Conservation (phyloP, 495 filamentous ascomycete genomes). For the Hypoxylon trugodes region DNA sequence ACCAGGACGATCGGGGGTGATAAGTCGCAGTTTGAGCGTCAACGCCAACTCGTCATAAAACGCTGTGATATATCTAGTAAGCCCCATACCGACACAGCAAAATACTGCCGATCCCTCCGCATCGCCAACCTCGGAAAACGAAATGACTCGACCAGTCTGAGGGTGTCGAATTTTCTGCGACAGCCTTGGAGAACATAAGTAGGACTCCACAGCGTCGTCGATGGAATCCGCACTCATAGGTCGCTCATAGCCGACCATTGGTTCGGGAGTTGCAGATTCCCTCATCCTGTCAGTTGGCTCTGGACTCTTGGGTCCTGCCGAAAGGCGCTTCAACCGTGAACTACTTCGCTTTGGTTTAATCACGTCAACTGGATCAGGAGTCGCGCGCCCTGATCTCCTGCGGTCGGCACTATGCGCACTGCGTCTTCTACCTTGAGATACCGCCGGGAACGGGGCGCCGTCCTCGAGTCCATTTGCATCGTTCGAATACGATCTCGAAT, state of each 20-base stretch:
- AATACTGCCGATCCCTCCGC: constrained; percentile 91
- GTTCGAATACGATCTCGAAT: constrained; percentile 36
- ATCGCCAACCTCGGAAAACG: constrained; percentile 96
- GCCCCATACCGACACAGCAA: constrained; percentile 96
- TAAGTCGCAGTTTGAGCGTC: constrained; percentile 86
- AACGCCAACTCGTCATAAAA: constrained; percentile 97
- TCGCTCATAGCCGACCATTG: constrained; percentile 61
- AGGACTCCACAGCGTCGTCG: constrained; percentile 86
- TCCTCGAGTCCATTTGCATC: constrained; percentile 58
- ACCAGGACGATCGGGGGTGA: constrained; percentile 93
- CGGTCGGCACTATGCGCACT: constrained; percentile 52
- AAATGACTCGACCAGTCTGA: constrained; percentile 84
- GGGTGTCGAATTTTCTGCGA: constrained; percentile 88
- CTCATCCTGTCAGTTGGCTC: constrained; percentile 43
- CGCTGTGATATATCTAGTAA: constrained; percentile 94
- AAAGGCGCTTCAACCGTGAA: constrained; percentile 58
- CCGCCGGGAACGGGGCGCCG: constrained; percentile 73
- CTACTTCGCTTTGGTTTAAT: constrained; percentile 55
- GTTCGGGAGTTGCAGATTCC: constrained; percentile 42
- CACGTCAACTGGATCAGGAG: constrained; percentile 52
- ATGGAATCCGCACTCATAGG: constrained; percentile 85
- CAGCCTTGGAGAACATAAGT: constrained; percentile 81
- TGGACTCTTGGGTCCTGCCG: constrained; percentile 51
- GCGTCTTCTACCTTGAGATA: constrained; percentile 65
- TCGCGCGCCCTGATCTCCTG: constrained; percentile 50